A percentile compares a stretch with the other conserved stretches of the same genome.
Evolutionary conservation across 345 rosid genomes (phyloP).

Genomic region (Gossypium bickii): DNA sequence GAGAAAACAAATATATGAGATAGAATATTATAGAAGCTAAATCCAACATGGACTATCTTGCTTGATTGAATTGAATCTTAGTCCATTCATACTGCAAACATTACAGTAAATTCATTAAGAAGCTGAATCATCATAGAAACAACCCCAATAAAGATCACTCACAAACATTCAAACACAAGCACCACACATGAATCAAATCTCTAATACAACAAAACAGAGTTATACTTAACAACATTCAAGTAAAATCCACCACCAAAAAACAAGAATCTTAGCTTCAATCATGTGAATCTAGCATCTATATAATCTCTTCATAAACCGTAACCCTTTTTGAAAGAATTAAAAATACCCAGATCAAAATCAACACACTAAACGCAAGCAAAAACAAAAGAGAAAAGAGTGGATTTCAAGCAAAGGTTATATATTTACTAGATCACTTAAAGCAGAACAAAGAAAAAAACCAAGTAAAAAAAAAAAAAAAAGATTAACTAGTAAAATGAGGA

Average conservation of each 20-base stretch:
- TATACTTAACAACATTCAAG: neutral
- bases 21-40: neutral
- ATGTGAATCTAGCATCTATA: neutral
- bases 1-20: neutral
- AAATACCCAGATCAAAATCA: neutral
- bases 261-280: neutral
- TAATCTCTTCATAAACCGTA: neutral
- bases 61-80: neutral
- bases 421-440: neutral
- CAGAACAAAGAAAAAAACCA: neutral
- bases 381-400: neutral
- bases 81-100: neutral
- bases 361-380: neutral
- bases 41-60: neutral
- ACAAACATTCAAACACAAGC: neutral
- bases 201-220: neutral
- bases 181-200: neutral
- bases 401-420: neutral
- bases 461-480: too few relatives aligned
- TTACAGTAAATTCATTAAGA: neutral
- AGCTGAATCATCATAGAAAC: conserved; percentile 1
- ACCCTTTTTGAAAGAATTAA: neutral
- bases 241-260: neutral
- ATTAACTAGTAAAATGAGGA: neutral
- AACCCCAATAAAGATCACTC: neutral